These are phyloP conservation scores for Ophiostoma fasciatum DNA, from an alignment of 2,329 filamentous ascomycete genomes.

Conservation along the genomic window DNA sequence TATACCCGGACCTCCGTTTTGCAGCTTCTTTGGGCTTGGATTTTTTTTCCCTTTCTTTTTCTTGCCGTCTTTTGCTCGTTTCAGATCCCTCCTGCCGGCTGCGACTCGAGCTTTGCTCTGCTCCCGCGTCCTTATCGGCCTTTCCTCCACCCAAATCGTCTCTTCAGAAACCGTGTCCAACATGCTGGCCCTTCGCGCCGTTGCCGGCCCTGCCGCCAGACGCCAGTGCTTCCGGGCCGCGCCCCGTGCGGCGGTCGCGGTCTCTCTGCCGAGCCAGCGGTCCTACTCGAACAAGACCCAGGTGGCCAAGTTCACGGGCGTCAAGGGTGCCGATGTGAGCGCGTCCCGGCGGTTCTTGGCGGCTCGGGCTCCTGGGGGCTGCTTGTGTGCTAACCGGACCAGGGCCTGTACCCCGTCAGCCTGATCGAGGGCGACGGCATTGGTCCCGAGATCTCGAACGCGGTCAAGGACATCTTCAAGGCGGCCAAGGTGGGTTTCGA, in stretches of 20 bases:
- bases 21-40: no score
- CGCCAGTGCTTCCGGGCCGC: slow-evolving; percentile 63
- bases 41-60: not conserved
- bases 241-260: slow-evolving; percentile 34
- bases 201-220: slow-evolving; percentile 61
- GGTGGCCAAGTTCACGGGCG: slow-evolving; percentile 87
- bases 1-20: not conserved
- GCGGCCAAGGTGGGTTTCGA: slow-evolving; percentile 63
- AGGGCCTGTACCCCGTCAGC: slow-evolving; percentile 93
- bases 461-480: slow-evolving; percentile 96
- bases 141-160: no score
- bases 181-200: slow-evolving; percentile 73
- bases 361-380: no score
- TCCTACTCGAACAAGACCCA: slow-evolving; percentile 51
- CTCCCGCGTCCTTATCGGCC: no score
- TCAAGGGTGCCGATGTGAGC: slow-evolving; percentile 76
- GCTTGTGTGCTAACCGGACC: no score
- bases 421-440: slow-evolving; percentile 99
- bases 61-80: not conserved
- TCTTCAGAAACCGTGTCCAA: slow-evolving; percentile 25
- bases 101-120: not conserved
- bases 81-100: not conserved
- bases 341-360: no score
- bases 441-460: slow-evolving; percentile 92
- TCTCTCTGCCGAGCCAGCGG: slow-evolving; percentile 31